These are phyloP conservation scores for Pilatotrama ljubarskyi DNA, from an alignment of 768 basidiomycete genomes.

Conservation along the genomic window DNA sequence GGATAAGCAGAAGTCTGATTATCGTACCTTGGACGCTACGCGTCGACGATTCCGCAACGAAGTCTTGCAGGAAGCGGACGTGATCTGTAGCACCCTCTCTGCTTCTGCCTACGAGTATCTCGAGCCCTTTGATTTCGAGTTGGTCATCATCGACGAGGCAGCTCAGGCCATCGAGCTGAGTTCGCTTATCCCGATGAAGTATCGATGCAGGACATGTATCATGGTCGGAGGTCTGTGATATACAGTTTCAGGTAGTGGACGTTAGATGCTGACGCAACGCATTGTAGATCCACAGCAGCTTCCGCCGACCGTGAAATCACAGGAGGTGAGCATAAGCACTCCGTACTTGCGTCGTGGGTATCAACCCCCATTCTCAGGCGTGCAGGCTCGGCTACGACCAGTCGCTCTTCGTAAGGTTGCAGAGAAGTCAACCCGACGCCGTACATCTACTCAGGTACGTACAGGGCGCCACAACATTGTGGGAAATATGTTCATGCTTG, in stretches of 20 bases:
- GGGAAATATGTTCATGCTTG: not conserved
- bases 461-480: no score
- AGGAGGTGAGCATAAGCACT: conserved; percentile 44
- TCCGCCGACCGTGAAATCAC: conserved; percentile 87
- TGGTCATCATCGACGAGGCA: conserved; percentile 97
- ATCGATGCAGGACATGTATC: conserved; percentile 77
- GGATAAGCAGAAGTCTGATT: conserved; percentile 81
- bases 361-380: conserved; percentile 44
- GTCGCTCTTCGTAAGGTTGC: conserved; percentile 89
- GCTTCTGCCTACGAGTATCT: conserved; percentile 90
- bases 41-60: conserved; percentile 71
- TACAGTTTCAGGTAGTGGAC: not conserved
- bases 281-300: conserved; percentile 81
- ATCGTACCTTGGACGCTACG: conserved; percentile 78
- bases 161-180: conserved; percentile 96
- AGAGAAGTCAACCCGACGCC: conserved; percentile 74
- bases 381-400: conserved; percentile 78
- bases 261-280: not conserved
- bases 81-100: conserved; percentile 92
- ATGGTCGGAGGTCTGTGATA: conserved; percentile 79
- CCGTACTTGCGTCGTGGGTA: not conserved
- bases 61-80: conserved; percentile 85
- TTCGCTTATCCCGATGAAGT: conserved; percentile 93
- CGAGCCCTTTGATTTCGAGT: conserved; percentile 84
- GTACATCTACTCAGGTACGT: conserved; percentile 87